phyloP scores from a whole-genome alignment of 2,329 filamentous ascomycete species.

The Fusarium buharicum region DNA sequence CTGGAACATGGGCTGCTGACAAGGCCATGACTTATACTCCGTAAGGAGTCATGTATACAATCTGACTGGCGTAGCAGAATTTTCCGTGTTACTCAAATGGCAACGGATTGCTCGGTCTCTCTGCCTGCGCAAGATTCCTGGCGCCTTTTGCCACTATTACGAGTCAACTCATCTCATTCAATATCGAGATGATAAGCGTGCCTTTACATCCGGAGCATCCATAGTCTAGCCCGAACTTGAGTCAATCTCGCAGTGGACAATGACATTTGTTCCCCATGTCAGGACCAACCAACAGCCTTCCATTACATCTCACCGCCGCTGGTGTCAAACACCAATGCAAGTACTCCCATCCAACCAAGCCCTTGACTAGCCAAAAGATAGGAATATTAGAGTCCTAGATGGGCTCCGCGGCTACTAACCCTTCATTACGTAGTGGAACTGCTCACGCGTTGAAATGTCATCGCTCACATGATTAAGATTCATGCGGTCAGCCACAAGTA shows the following conservation, averaged over 20 bases:
- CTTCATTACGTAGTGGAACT: too few species aligned
- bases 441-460: neutral
- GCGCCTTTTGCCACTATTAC: constrained; percentile 33
- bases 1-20: constrained; percentile 28
- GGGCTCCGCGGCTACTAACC: too few species aligned
- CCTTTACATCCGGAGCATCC: neutral
- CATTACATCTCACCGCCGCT: constrained; percentile 32
- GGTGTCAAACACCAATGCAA: constrained; percentile 10
- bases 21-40: constrained; percentile 32
- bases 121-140: constrained; percentile 25
- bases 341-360: constrained; percentile 14
- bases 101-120: constrained; percentile 28
- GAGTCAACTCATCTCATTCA: constrained; percentile 15
- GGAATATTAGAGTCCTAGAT: neutral
- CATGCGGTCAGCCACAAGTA: constrained; percentile 30
- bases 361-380: constrained; percentile 11
- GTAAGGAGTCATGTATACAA: constrained; percentile 1
- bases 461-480: constrained; percentile 28
- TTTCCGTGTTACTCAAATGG: constrained; percentile 4
- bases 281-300: constrained; percentile 18
- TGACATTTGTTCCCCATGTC: constrained; percentile 21
- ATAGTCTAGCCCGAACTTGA: neutral
- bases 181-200: constrained; percentile 3
- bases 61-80: constrained; percentile 12
- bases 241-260: constrained; percentile 8